Conservation (phyloP, 139 green algal genomes). For the Medakamo hakoo region DNA sequence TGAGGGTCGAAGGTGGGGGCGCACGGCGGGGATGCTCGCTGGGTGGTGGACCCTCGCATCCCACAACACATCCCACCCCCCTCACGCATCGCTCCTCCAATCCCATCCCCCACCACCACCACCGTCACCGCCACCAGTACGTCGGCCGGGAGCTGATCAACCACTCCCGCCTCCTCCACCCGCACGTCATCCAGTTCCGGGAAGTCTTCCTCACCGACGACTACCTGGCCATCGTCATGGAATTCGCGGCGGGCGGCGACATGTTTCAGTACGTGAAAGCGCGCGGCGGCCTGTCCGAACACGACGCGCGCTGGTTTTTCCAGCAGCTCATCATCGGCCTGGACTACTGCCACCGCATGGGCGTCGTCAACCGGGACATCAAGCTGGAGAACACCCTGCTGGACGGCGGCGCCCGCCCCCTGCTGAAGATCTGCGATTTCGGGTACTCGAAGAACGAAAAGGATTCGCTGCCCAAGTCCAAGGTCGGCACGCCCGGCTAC, state of each 20-base stretch:
- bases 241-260: conserved; percentile 55
- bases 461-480: conserved; percentile 36
- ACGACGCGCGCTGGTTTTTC: conserved; percentile 43
- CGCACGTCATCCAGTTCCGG: conserved; percentile 40
- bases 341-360: conserved; percentile 39
- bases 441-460: conserved; percentile 65
- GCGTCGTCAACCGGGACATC: conserved; percentile 62
- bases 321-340: conserved; percentile 38
- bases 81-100: neutral
- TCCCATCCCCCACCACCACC: neutral
- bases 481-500: conserved; percentile 37
- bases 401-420: conserved; percentile 22
- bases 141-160: conserved; percentile 36
- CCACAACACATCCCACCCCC: neutral
- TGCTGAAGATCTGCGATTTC: conserved; percentile 88
- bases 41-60: neutral
- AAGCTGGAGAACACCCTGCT: conserved; percentile 71
- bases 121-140: neutral
- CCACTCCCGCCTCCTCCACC: conserved; percentile 35
- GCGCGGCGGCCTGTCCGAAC: conserved; percentile 26
- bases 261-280: conserved; percentile 40
- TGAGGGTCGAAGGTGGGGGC: neutral
- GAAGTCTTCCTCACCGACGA: conserved; percentile 19
- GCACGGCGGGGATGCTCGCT: neutral
- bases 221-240: conserved; percentile 63